Evolutionary conservation across 2,329 filamentous ascomycete species (phyloP), one percentile per base, ranked within the genome.

Genomic region (Dothiorella sarmentorum): DNA sequence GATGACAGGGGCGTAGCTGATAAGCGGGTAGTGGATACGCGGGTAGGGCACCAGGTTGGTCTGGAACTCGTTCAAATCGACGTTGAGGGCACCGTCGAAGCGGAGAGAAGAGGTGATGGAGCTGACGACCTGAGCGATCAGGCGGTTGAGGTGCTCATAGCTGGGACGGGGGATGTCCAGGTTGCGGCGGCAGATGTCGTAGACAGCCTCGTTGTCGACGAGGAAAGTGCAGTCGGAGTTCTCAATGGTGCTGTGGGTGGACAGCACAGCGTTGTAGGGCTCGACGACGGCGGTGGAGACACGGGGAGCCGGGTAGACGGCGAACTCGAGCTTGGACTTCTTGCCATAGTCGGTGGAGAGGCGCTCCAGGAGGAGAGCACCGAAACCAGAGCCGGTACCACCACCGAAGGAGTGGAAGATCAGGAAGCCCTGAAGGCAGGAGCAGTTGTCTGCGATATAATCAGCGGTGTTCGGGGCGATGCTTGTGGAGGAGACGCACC

Each of bases 291-390:
- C 95, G 71, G 93, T 97, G 68, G 93, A 91, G 67, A 94, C 94
- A 82, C 96, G 92, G 61, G 94, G 94, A 68, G 94, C 92, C 72
- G 94, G 94, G 83, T 99, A 99, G 73, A 99, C 92, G 73, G 91
- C 96, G 85, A 99, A 99, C 80, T 99, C 94, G 65, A 99, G 86
- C 88, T 99, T 99, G 85, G 90, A 95, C 88, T 99, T 99, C 88
- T 99, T 99, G 83, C 94, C 93, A 75, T 97, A 99, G 81, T 99
- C 94, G 72, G 97, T 90, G 33, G 94, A 97, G 63, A 99, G 87
- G 75, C 94, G 93, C 84, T 99, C 94, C 91, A 99, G 96, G 70
- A 99, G 84, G 67, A 99, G 87, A 71, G 94, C 94, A 80, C 94
- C 94, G 78, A 99, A 99, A 74, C 94, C 94, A 69, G 94, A 99